phyloP scores from a whole-genome alignment of 1,139 yeast genomes.

The Saccharomyces hybrid region DNA sequence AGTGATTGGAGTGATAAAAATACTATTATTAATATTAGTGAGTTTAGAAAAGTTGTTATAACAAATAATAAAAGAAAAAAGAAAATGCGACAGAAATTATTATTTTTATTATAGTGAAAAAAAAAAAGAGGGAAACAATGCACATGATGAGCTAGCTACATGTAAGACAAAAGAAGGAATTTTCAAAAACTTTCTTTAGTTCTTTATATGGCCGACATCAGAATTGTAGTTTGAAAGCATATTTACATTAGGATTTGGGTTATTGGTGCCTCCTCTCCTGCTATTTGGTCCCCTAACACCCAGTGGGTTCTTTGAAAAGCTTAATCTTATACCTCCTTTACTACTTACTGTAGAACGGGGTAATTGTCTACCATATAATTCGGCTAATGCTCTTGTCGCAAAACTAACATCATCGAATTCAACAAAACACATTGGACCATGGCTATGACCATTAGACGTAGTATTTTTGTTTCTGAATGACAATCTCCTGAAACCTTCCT shows the following conservation, averaged over 20 bases:
- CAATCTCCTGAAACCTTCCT: conserved; percentile 84
- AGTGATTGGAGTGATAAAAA: not conserved
- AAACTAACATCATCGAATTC: conserved; percentile 93
- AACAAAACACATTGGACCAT: conserved; percentile 98
- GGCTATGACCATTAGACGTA: conserved; percentile 36
- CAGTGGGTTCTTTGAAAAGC: conserved; percentile 90
- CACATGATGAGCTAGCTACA: not conserved
- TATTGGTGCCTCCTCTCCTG: conserved; percentile 23
- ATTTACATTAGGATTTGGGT: conserved; percentile 2
- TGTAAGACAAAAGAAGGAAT: not conserved
- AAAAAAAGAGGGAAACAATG: not conserved
- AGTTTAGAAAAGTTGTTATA: not conserved
- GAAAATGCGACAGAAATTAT: not conserved
- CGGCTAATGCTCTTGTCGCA: conserved; percentile 91
- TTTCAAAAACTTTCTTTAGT: not conserved
- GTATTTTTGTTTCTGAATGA: conserved; percentile 73
- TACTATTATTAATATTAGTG: not conserved
- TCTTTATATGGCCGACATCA: conserved; percentile 4
- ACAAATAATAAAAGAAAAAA: not conserved
- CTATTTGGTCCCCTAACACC: conserved; percentile 71
- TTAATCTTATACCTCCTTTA: conserved; percentile 89
- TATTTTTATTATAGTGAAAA: not conserved
- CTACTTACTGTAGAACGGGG: conserved; percentile 59
- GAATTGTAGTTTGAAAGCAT: conserved; percentile 3
- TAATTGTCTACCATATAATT: conserved; percentile 77